phyloP scores from a whole-genome alignment of 768 basidiomycete species.

The Lepiota brunneoincarnata region DNA sequence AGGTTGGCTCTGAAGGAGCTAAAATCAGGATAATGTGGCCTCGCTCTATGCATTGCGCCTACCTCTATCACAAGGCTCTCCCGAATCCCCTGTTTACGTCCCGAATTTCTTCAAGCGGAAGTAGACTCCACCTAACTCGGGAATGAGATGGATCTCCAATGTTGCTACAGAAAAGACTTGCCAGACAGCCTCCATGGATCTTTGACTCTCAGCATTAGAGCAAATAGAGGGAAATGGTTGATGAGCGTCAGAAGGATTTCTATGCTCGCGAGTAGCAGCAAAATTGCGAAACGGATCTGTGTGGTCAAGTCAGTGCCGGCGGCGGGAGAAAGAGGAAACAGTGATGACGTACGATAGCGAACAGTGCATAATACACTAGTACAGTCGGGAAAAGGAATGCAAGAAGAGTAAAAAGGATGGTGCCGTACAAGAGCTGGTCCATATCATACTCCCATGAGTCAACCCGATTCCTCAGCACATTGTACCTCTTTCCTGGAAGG shows the following conservation, averaged over 20 bases:
- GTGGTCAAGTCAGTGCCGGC: conserved; percentile 28
- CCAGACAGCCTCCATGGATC: conserved; percentile 84
- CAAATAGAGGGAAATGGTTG: conserved; percentile 93
- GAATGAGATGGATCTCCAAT: background rate
- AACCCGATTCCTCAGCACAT: conserved; percentile 81
- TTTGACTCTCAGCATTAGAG: conserved; percentile 78
- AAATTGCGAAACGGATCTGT: conserved; percentile 35
- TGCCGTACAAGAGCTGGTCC: conserved; percentile 94
- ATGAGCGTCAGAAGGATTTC: conserved; percentile 73
- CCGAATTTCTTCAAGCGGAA: conserved; percentile 7
- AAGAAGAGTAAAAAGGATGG: conserved; percentile 80
- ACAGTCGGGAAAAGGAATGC: conserved; percentile 85
- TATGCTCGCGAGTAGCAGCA: conserved; percentile 58
- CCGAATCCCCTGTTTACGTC: conserved; percentile 8
- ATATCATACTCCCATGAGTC: conserved; percentile 91
- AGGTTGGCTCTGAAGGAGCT: conserved; percentile 48
- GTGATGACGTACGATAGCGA: conserved; percentile 56
- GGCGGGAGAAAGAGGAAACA: conserved; percentile 32
- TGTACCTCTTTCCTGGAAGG: conserved; percentile 79
- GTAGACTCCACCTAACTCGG: conserved; percentile 25
- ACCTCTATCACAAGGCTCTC: conserved; percentile 33
- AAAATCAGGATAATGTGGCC: background rate
- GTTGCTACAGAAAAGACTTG: conserved; percentile 21
- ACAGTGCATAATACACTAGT: conserved; percentile 80
- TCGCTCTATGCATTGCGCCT: background rate